Base-by-base conservation (phyloP, 805 yeast species). In the Nakazawaea ambrosiae region DNA sequence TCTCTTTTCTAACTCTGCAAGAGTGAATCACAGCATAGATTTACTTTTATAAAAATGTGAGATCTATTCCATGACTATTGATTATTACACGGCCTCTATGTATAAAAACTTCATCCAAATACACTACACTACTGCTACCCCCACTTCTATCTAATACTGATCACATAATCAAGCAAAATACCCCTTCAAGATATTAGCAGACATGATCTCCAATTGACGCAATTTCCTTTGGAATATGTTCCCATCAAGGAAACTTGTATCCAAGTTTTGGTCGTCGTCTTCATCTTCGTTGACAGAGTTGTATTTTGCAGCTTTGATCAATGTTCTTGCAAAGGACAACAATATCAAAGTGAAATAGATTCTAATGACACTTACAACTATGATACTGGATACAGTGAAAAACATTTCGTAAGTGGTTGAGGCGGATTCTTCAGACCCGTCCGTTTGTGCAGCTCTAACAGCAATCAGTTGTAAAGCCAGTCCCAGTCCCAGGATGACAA, bases 271-370 rank as follows among this genome's bases (percentile, higher is more conserved):
- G 5, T 31, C 25, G 16, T 36, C 39, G 11, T 16, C 17, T 4
- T 25, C 32, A 15, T 22, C 9, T 5, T 25, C 19, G 14, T 20
- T 30, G 15, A 14, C 31, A 6, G 39, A 27, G 25, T 31, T 37
- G 29, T 51, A 65, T 41, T 65, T 69, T 20, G 73, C 64, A 27
- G 64, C 61, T 41, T 69, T 66, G 37, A 79, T 55, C 48, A 82
- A 61, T 42, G 68, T 71, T 47, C 69, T 74, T 31, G 78, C 70
- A 53, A 78, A 82, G 2, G 86, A 71, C 2, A 78, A 51, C 18
- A 81, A 49, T 10, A 80, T 65, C 43, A 75, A 57, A 28, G 75
- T 73, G 57, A 77, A 80, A 57, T 83, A 83, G 18, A 78, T 36
- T 47, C 89, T 68, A 12, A 68, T 41, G 1, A 57, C 58, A 2